Evolutionary conservation across 768 basidiomycete genomes (phyloP).

Genomic region (Sistotremastrum suecicum): DNA sequence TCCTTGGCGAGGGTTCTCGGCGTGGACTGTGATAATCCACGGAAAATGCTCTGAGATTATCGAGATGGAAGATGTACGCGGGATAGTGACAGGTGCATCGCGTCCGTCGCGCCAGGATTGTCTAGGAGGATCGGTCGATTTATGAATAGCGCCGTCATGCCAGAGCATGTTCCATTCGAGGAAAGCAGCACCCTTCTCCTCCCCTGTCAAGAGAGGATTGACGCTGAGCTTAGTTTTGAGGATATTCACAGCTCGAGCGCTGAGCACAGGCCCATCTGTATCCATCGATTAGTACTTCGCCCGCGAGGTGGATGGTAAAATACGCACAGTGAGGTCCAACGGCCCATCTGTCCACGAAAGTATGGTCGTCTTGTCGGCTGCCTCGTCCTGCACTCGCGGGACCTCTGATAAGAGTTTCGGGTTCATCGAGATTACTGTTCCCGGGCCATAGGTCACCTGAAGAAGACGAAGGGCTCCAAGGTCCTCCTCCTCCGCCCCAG

Average conservation of each 20-base stretch:
- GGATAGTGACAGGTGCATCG: constrained; percentile 49
- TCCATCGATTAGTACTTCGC: constrained; percentile 4
- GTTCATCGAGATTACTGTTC: background rate
- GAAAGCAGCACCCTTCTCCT: constrained; percentile 26
- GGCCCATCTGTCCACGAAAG: background rate
- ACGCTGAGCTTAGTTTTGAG: constrained; percentile 33
- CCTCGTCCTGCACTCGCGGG: background rate
- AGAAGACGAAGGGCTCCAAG: background rate
- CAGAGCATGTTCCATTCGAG: constrained; percentile 70
- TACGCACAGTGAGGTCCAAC: background rate
- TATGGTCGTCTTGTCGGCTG: background rate
- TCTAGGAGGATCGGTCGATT: constrained; percentile 42
- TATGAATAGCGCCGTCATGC: constrained; percentile 40
- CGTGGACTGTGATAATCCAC: constrained; percentile 37
- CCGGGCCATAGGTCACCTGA: background rate
- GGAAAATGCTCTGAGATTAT: constrained; percentile 42
- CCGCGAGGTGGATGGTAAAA: background rate
- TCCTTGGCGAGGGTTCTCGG: constrained; percentile 30
- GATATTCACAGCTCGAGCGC: constrained; percentile 38
- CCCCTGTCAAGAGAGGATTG: constrained; percentile 48
- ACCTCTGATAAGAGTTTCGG: background rate
- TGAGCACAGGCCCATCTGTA: constrained; percentile 57
- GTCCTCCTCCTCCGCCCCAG: background rate
- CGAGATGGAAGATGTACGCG: constrained; percentile 36
- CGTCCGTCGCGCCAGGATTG: constrained; percentile 59